A percentile compares a stretch with the other conserved stretches of the same genome.
phyloP scores from a whole-genome alignment of 139 green algal species.

The Asterochloris erici region DNA sequence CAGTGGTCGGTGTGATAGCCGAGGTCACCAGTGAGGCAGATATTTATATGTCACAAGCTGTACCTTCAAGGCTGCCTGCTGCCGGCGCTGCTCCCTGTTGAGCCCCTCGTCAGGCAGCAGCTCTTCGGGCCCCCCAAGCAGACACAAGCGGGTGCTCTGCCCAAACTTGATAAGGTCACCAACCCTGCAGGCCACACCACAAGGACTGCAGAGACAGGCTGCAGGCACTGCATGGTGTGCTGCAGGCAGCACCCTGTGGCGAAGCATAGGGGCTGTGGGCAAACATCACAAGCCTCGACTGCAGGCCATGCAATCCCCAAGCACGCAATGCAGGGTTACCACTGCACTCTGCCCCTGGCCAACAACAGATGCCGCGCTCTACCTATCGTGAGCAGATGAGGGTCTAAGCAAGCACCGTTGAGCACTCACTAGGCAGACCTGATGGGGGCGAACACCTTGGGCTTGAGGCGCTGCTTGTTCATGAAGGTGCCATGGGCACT shows the following conservation, averaged over 20 bases:
- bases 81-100: conserved; percentile 39
- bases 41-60: too few species aligned
- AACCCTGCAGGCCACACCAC: conserved; percentile 41
- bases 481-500: conserved; percentile 88
- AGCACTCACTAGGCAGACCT: conserved; percentile 25
- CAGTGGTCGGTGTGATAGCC: too few species aligned
- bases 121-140: conserved; percentile 77
- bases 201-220: background rate
- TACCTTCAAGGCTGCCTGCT: conserved; percentile 50
- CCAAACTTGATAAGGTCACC: conserved; percentile 87
- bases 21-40: too few species aligned
- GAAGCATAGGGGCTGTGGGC: too few species aligned
- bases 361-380: background rate
- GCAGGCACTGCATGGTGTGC: too few species aligned
- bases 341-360: too few species aligned
- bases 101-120: conserved; percentile 84
- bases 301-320: too few species aligned
- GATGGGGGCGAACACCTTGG: conserved; percentile 50
- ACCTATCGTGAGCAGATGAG: background rate
- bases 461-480: conserved; percentile 79
- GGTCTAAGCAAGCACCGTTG: background rate
- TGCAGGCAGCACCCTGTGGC: too few species aligned
- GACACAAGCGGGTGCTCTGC: conserved; percentile 71
- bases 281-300: too few species aligned
- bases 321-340: too few species aligned